A percentile compares a stretch with the other conserved stretches of the same genome.
Evolutionary conservation across 1,139 yeast genomes (phyloP).

Genomic region (Pichia sp.): DNA sequence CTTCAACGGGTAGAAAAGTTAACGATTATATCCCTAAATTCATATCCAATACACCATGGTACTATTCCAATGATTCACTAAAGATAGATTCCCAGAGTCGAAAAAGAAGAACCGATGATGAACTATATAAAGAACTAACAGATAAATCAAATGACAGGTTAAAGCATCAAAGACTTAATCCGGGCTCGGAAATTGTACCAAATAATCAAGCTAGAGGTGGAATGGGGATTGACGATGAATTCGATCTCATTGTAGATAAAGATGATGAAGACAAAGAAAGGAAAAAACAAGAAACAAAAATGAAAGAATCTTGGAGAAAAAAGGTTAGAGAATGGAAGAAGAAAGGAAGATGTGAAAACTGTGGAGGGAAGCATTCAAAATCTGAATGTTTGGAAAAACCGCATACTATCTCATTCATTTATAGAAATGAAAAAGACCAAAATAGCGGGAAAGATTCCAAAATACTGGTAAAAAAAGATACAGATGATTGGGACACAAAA

Average conservation of each 20-base stretch:
- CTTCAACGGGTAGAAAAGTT: conserved; percentile 33
- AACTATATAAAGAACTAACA: conserved; percentile 22
- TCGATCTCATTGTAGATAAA: conserved; percentile 16
- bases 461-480: conserved; percentile 35
- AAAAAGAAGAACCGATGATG: conserved; percentile 26
- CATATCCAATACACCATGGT: conserved; percentile 55
- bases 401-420: conserved; percentile 30
- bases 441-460: conserved; percentile 23
- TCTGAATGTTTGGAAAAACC: conserved; percentile 54
- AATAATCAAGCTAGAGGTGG: conserved; percentile 37
- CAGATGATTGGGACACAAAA: conserved; percentile 59
- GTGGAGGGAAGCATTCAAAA: conserved; percentile 50
- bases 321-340: conserved; percentile 21
- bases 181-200: conserved; percentile 29
- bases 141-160: conserved; percentile 39
- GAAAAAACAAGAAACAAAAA: conserved; percentile 9
- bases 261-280: conserved; percentile 9
- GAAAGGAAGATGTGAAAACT: conserved; percentile 49
- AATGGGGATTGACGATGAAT: conserved; percentile 37
- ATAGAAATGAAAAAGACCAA: conserved; percentile 23
- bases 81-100: conserved; percentile 26
- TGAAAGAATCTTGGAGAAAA: conserved; percentile 21
- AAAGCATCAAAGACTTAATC: conserved; percentile 49
- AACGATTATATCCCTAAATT: conserved; percentile 44
- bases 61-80: conserved; percentile 30